These are phyloP conservation scores for Rutidosis leptorrhynchoides DNA, from an alignment of 129 eudicot species.

Conservation along the genomic window DNA sequence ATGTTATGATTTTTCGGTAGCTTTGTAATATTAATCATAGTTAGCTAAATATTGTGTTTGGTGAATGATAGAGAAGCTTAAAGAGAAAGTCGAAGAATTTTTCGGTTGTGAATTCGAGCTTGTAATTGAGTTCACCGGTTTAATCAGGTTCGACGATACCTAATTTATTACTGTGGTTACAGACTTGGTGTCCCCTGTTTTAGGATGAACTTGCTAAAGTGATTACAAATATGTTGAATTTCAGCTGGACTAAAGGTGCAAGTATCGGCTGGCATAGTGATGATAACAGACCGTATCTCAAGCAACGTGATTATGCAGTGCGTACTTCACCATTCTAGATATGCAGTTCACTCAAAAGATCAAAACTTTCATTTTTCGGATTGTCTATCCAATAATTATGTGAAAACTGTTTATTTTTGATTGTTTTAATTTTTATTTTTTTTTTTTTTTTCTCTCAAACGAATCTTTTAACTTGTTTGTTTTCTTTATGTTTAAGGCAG, in stretches of 20 bases:
- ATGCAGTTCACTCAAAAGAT: background rate
- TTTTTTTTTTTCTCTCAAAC: too few relatives aligned
- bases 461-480: conserved; percentile 14
- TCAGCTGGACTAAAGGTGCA: conserved; percentile 95
- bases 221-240: background rate
- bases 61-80: conserved; percentile 56
- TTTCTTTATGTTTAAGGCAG: conserved; percentile 57
- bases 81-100: conserved; percentile 79
- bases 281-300: conserved; percentile 88
- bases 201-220: background rate
- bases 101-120: conserved; percentile 81
- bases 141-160: conserved; percentile 55
- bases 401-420: background rate
- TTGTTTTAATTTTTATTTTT: background rate
- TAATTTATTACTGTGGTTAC: background rate
- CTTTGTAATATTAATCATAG: background rate
- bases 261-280: conserved; percentile 99
- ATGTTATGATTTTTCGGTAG: background rate
- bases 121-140: conserved; percentile 85
- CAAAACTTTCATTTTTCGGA: background rate
- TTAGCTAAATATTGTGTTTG: background rate
- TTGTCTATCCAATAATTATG: background rate
- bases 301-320: conserved; percentile 90
- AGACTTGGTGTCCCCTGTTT: background rate
- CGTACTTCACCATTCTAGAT: conserved; percentile 15